Evolutionary conservation across 257 asterid species (phyloP).

Genomic region (Solanum piurae): DNA sequence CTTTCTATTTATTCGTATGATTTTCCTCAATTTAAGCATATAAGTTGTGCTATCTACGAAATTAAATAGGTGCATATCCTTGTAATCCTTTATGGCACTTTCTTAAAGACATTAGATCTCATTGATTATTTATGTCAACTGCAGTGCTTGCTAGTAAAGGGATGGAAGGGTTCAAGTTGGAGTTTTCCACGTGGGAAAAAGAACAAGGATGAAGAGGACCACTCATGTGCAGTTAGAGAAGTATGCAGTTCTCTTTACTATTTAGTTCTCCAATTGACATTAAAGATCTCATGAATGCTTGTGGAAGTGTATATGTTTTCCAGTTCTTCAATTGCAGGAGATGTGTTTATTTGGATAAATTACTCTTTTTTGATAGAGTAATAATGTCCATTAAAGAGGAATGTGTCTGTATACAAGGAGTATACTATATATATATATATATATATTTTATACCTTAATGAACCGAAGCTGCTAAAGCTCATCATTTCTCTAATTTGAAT

Average conservation of each 20-base stretch:
- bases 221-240: conserved; percentile 76
- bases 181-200: conserved; percentile 94
- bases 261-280: neutral
- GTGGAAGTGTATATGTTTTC: neutral
- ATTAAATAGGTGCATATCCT: neutral
- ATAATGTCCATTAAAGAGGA: neutral
- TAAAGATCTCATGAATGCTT: neutral
- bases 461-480: neutral
- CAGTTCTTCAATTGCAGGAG: neutral
- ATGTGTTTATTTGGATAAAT: neutral
- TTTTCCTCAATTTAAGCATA: neutral
- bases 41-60: neutral
- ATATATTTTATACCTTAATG: neutral
- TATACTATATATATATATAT: neutral
- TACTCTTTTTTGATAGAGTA: neutral
- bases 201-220: conserved; percentile 83
- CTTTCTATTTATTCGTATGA: neutral
- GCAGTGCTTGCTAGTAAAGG: conserved; percentile 79
- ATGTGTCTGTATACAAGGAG: neutral
- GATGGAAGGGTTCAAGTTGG: conserved; percentile 94
- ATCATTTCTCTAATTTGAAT: neutral
- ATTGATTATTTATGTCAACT: neutral
- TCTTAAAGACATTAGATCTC: neutral
- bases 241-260: conserved; percentile 22
- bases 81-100: neutral